Base-by-base conservation (phyloP, 2,329 filamentous ascomycete genomes). In the Trichoderma asperellum region DNA sequence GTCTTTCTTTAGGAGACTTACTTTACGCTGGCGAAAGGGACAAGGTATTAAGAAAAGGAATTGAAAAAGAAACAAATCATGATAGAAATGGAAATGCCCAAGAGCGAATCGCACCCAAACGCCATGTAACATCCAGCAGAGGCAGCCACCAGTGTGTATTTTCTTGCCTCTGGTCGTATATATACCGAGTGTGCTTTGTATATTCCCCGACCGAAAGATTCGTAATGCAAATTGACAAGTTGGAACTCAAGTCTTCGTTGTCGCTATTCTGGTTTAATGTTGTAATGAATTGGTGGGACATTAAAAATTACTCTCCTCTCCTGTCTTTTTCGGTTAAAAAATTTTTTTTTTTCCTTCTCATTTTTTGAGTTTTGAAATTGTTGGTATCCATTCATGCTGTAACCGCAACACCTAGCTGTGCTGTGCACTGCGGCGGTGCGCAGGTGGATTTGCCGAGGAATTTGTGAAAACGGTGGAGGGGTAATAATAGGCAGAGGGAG, bases 101-200 rank as follows among this genome's bases (percentile, higher is more conserved):
- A 65, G 35, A 55, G 32, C 53, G 65, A 34, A 59, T 58, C 47
- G 53, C 61, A 65, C 37, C 37, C 61, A 59, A 69, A 69, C 68
- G 68, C 68, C 68, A 29, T 47, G 29, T 65, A 47, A 53, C 65
- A 53, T 60, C 35, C 43, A 29, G 43, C 43, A 49, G 24, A 35
- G 53, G 61, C 63, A 57, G 37, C 53, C 37, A 27, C 43, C 58
- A 53, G 43, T 60, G 58, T 43, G 40, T 64, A 56, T 53, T 56
- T 18, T 49, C 18, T 49, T 24, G 34, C 43, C 35, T 27, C 43
- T n/a, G 43, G 24, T 68, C 66, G 58, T 62, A 49, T 68, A 62
- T 68, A 58, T 56, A 52, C 63, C 53, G 29, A 59, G 40, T 52
- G 60, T 69, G 55, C 29, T 57, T 32, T 43, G 53, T 62, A 27